Evolutionary conservation across 1,284 basidiomycete species (phyloP), one percentile per base, ranked within the genome.

Genomic region (Erythrobasidium hasegawianum): DNA sequence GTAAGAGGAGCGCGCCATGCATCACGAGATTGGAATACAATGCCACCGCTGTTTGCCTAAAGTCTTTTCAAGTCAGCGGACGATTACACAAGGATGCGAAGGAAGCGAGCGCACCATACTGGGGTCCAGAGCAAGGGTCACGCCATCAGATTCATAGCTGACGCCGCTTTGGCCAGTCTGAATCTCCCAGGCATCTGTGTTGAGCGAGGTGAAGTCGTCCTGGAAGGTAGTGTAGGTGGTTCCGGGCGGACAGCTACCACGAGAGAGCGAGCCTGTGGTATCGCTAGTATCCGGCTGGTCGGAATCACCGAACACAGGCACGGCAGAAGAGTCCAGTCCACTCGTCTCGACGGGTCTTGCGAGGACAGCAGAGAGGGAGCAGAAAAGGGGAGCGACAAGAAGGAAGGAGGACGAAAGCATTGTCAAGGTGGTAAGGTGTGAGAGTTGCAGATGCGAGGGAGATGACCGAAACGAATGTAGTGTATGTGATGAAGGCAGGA

Each of bases 151-250:
- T 8, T 20, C 50, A 29, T 53, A 53, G 16, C 20, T 53, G 22
- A 53, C 22, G 16, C 50, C 50, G 50, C 50, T 53, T 22, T 29
- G 14, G 16, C 50, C 50, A 27, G 18, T 53, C 26, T 27, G 22
- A 4, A 53, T 20, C 14, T 29, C 26, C 50, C 50, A 53, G 9
- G 14, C 26, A 22, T 29, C 9, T 7, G 7, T 24, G n/a, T 53
- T 53, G 50, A 16, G 50, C 20, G 18, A 24, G 50, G 50, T 53
- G 26, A 53, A 53, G 26, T 20, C 20, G 50, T 53, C 50, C 9
- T 29, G 8, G 20, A 53, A 53, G 18, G 20, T 24, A 16, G 14
- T 22, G 8, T 26, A 27, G 3, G 50, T 22, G 8, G 22, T 16
- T 3, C 50, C 50, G 8, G 18, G 16, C 16, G 50, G 50, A 26